Evolutionary conservation across 2,329 filamentous ascomycete genomes (phyloP).

Genomic region (Lojkania enalia): DNA sequence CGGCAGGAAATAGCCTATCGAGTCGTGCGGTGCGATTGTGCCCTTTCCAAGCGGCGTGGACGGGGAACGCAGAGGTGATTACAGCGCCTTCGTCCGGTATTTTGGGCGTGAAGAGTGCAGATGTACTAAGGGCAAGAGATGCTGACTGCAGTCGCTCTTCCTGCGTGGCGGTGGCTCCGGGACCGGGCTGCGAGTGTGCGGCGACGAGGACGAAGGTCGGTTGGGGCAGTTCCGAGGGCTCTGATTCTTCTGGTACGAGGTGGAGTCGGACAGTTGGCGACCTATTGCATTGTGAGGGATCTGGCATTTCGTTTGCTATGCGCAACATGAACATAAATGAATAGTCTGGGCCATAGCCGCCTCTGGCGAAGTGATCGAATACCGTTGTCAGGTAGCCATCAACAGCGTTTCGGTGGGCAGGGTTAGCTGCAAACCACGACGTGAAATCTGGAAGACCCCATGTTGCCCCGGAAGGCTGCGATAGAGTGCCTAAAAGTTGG

Average conservation of each 20-base stretch:
- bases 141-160: conserved; percentile 16
- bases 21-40: conserved; percentile 17
- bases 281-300: conserved; percentile 9
- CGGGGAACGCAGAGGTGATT: conserved; percentile 13
- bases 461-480: conserved; percentile 1
- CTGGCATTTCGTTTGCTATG: conserved; percentile 8
- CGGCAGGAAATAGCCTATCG: neutral
- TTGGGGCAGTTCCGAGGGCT: conserved; percentile 4
- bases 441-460: conserved; percentile 15
- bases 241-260: conserved; percentile 11
- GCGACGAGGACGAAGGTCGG: conserved; percentile 16
- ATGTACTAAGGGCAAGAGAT: conserved; percentile 13
- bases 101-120: conserved; percentile 12
- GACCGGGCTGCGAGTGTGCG: conserved; percentile 15
- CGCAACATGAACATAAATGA: conserved; percentile 8
- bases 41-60: conserved; percentile 15
- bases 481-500: conserved; percentile 14
- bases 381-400: conserved; percentile 12
- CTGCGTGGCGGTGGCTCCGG: conserved; percentile 15
- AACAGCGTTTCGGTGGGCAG: conserved; percentile 10
- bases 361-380: conserved; percentile 9
- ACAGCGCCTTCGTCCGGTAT: conserved; percentile 11
- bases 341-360: conserved; percentile 5
- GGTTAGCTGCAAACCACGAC: conserved; percentile 10
- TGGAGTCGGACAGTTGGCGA: conserved; percentile 6